A percentile compares a stretch with the other conserved stretches of the same genome.
Conservation (phyloP, 2,329 filamentous ascomycete genomes). For the Teratosphaeria pseudoeucalypti region DNA sequence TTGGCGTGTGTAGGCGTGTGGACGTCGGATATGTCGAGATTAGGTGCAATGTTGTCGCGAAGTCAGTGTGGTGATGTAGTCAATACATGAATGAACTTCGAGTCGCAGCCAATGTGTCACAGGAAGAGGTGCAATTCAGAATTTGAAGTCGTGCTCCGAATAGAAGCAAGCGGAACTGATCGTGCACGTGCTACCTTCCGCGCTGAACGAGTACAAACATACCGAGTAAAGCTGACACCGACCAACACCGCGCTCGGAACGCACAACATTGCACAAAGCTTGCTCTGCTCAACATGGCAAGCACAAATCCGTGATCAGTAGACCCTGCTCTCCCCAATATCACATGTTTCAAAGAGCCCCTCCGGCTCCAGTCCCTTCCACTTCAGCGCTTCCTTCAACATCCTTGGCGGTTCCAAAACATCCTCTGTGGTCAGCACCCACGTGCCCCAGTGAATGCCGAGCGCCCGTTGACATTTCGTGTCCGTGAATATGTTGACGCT, state of each 20-base stretch:
- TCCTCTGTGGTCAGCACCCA: slow-evolving; percentile 83
- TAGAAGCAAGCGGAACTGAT: not conserved
- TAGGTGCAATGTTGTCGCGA: no score
- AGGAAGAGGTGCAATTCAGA: not conserved
- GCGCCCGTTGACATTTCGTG: slow-evolving; percentile 63
- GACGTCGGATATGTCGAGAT: not conserved
- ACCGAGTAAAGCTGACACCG: slow-evolving; percentile 2
- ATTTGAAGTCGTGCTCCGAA: not conserved
- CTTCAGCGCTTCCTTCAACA: slow-evolving; percentile 61
- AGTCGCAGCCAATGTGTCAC: not conserved
- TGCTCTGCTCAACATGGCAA: not conserved
- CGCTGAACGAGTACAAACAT: not conserved
- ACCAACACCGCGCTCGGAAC: slow-evolving; percentile 1
- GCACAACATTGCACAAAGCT: not conserved
- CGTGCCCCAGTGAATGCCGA: slow-evolving; percentile 85
- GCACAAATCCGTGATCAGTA: not conserved
- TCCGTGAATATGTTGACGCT: slow-evolving; percentile 82
- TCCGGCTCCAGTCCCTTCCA: slow-evolving; percentile 56
- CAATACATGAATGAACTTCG: not conserved
- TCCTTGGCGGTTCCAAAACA: slow-evolving; percentile 67
- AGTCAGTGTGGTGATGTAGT: not conserved
- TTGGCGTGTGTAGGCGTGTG: not conserved
- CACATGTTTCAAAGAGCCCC: slow-evolving; percentile 70
- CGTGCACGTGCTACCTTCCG: not conserved
- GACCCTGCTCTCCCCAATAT: slow-evolving; percentile 68